Conservation (phyloP, 805 yeast species). For the Myxozyma neglecta region DNA sequence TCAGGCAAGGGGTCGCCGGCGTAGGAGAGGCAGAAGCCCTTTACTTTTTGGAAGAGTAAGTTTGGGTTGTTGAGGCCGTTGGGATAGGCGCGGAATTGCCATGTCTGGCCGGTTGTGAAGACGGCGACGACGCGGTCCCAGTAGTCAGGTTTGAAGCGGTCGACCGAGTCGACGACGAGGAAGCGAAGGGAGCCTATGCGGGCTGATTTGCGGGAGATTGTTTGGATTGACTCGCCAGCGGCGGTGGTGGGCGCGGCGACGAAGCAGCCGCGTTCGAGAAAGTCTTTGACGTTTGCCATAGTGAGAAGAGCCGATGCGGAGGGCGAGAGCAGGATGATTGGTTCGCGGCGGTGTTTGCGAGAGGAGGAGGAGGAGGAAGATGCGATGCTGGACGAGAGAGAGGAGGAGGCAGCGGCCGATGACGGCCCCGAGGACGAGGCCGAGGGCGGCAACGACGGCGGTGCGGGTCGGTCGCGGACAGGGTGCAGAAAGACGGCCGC, state of each 20-base stretch:
- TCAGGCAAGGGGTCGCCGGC: conserved; percentile 78
- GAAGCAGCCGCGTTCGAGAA: conserved; percentile 69
- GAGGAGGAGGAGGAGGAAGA: conserved; percentile 1
- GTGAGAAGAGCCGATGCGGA: conserved; percentile 72
- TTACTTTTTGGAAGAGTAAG: conserved; percentile 73
- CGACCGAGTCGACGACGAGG: conserved; percentile 84
- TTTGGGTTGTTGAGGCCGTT: conserved; percentile 67
- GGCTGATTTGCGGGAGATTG: conserved; percentile 57
- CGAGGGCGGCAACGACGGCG: background rate
- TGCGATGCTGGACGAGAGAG: background rate
- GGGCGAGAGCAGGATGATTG: conserved; percentile 75
- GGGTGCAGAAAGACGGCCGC: conserved; percentile 30
- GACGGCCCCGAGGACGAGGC: background rate
- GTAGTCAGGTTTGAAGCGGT: conserved; percentile 88
- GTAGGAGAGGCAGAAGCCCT: conserved; percentile 77
- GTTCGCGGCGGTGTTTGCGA: conserved; percentile 49
- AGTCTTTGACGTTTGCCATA: conserved; percentile 63
- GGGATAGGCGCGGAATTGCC: conserved; percentile 92
- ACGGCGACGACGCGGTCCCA: conserved; percentile 98
- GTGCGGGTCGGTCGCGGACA: conserved; percentile 8
- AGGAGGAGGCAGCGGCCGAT: background rate
- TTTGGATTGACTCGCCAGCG: conserved; percentile 44
- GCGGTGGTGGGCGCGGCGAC: conserved; percentile 48
- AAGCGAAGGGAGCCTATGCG: conserved; percentile 60
- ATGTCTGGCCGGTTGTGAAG: conserved; percentile 92